phyloP scores from a whole-genome alignment of 495 filamentous ascomycete genomes.

The Penicillium bialowiezense region DNA sequence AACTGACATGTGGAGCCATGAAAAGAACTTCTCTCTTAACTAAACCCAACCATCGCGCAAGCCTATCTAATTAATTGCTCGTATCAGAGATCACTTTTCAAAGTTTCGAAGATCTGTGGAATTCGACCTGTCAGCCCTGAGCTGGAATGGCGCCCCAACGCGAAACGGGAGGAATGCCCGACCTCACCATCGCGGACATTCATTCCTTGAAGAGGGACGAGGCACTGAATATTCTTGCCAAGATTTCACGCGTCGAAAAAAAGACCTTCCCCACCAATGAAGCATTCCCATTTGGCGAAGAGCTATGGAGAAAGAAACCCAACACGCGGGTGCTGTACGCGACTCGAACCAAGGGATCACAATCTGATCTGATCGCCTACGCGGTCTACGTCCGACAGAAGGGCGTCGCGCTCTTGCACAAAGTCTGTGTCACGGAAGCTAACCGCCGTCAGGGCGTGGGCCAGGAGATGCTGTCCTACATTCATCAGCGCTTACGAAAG shows the following conservation, averaged over 20 bases:
- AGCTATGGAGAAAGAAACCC: constrained; percentile 52
- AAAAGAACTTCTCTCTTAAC: background rate
- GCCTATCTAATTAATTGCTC: too few species aligned
- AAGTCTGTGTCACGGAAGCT: constrained; percentile 54
- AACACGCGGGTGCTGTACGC: constrained; percentile 53
- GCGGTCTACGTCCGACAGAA: constrained; percentile 54
- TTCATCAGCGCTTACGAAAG: constrained; percentile 45
- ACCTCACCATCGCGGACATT: constrained; percentile 37
- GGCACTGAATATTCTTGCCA: constrained; percentile 38
- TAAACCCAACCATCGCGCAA: too few species aligned
- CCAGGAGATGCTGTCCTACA: constrained; percentile 45
- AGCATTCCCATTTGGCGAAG: constrained; percentile 49
- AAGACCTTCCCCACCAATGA: constrained; percentile 59
- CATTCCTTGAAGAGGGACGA: constrained; percentile 40
- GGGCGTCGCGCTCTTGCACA: constrained; percentile 53
- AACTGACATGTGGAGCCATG: background rate
- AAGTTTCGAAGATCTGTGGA: constrained; percentile 3
- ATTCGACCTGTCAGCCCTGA: constrained; percentile 7
- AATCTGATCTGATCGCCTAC: constrained; percentile 44
- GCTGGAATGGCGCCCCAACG: constrained; percentile 13
- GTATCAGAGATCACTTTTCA: background rate
- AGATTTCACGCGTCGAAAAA: constrained; percentile 51
- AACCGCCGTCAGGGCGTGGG: constrained; percentile 54
- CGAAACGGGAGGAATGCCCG: constrained; percentile 27
- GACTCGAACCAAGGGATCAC: constrained; percentile 21